phyloP scores from a whole-genome alignment of 2,329 filamentous ascomycete genomes.

The Beauveria medogensis region DNA sequence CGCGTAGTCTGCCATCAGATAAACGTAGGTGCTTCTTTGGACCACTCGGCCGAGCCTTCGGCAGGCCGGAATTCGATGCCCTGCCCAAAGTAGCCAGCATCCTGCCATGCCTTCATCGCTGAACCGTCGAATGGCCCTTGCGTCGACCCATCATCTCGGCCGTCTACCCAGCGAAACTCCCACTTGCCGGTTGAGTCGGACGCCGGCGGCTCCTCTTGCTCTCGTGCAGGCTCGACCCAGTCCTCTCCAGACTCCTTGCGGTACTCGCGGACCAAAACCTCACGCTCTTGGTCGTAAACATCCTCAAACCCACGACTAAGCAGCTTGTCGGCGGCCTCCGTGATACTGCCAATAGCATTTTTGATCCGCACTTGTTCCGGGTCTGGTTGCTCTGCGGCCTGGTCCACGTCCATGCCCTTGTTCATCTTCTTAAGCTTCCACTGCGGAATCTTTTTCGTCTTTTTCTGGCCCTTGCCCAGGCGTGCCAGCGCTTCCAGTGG shows the following conservation, averaged over 20 bases:
- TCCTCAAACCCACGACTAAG: slow-evolving; percentile 76
- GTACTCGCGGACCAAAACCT: slow-evolving; percentile 76
- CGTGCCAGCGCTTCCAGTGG: slow-evolving; percentile 80
- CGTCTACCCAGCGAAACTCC: slow-evolving; percentile 92
- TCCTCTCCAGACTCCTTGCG: slow-evolving; percentile 77
- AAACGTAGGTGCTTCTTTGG: slow-evolving; percentile 37
- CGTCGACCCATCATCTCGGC: slow-evolving; percentile 65
- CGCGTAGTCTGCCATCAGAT: slow-evolving; percentile 26
- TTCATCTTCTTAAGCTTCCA: slow-evolving; percentile 64
- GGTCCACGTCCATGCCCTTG: slow-evolving; percentile 58
- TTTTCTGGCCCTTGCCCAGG: slow-evolving; percentile 60
- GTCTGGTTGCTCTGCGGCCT: slow-evolving; percentile 58
- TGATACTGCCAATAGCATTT: slow-evolving; percentile 71
- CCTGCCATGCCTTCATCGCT: slow-evolving; percentile 86
- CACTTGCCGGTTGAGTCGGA: slow-evolving; percentile 40
- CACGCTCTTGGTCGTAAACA: slow-evolving; percentile 86
- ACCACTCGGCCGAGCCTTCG: slow-evolving; percentile 49
- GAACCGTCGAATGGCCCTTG: slow-evolving; percentile 82
- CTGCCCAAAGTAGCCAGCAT: slow-evolving; percentile 86
- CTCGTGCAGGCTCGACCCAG: slow-evolving; percentile 54
- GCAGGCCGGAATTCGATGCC: slow-evolving; percentile 70
- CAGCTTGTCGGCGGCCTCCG: slow-evolving; percentile 80
- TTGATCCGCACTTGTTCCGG: slow-evolving; percentile 62
- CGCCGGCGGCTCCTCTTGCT: slow-evolving; percentile 62
- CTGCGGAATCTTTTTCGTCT: slow-evolving; percentile 51